phyloP scores from a whole-genome alignment of 257 asterid genomes.

The Anisodus acutangulus region DNA sequence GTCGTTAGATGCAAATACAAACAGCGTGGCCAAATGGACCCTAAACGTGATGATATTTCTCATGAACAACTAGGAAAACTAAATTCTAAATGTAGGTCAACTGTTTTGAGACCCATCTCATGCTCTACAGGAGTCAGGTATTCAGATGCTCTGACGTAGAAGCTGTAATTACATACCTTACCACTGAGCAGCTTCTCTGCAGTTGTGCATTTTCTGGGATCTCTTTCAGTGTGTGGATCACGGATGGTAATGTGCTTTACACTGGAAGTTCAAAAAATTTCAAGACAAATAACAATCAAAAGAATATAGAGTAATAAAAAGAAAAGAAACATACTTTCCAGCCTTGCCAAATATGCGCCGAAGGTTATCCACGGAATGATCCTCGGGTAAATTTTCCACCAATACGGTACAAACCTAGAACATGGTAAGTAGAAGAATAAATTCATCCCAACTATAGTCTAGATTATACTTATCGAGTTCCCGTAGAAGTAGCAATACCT shows the following conservation, averaged over 20 bases:
- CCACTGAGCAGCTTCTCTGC: constrained; percentile 91
- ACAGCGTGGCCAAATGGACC: constrained; percentile 21
- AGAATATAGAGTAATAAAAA: neutral
- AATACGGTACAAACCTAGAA: constrained; percentile 84
- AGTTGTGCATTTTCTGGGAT: constrained; percentile 61
- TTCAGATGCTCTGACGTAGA: neutral
- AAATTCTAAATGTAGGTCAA: constrained; percentile 6
- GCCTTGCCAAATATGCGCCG: constrained; percentile 77
- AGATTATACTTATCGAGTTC: neutral
- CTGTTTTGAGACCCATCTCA: constrained; percentile 12
- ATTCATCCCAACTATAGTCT: neutral
- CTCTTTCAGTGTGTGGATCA: constrained; percentile 75
- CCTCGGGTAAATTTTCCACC: constrained; percentile 95
- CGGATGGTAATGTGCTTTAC: constrained; percentile 68
- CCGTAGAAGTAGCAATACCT: constrained; percentile 51
- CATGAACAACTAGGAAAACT: constrained; percentile 12
- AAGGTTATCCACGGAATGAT: constrained; percentile 87
- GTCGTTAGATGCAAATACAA: neutral
- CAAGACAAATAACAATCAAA: constrained; percentile 4
- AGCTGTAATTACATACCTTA: constrained; percentile 58
- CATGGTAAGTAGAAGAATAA: constrained; percentile 16
- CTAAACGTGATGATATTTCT: neutral
- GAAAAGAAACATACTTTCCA: constrained; percentile 68
- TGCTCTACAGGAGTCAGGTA: neutral
- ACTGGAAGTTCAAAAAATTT: constrained; percentile 49